Evolutionary conservation across 352 stramenopile species (phyloP), one percentile per base, ranked within the genome.

Genomic region (Bremia lactucae): DNA sequence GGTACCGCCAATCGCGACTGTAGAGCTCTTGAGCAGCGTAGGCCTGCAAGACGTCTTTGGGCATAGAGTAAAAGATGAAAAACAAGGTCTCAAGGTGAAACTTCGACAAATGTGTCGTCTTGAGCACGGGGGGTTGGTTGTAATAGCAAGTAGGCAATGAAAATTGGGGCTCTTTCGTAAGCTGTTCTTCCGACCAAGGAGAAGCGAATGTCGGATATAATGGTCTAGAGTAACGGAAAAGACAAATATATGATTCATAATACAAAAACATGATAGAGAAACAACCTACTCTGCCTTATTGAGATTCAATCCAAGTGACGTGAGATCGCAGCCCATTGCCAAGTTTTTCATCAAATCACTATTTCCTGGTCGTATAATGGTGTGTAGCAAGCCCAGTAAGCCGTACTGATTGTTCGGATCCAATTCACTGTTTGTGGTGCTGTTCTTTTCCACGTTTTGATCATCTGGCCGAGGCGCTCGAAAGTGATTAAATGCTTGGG

Each of bases 61-160:
- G 95, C 75, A 99, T 94, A 42, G 88, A 89, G 72, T 98, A 99
- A 68, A 98, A 99, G 57, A 98, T 96, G 74, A 98, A 98, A 71
- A 99, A 98, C 16, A 99, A 72, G 42, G 95, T 98, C 78, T 98
- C 95, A 34, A 98, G 69, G 55, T 98, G 86, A 65, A 98, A 98
- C 69, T 98, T 98, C 39, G 83, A 94, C 53, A 98, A 76, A 56
- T 98, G 94, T 46, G 88, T 95, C 36, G 90, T 96, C 76, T 98
- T 98, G 38, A 99, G 77, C 39, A 94, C 86, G n/a, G 94, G 91
- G 36, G 94, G 90, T 72, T 97, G 91, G 55, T 89, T 90, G 66
- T 89, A 89, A 64, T 93, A 93, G 61, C 80, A 93, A 46, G 68
- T 72, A 8, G 80, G 80, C 55, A 90, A 62, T 28, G 74, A 73